Evolutionary conservation across 2,329 filamentous ascomycete genomes (phyloP).

Genomic region (Ophiostoma quercus): DNA sequence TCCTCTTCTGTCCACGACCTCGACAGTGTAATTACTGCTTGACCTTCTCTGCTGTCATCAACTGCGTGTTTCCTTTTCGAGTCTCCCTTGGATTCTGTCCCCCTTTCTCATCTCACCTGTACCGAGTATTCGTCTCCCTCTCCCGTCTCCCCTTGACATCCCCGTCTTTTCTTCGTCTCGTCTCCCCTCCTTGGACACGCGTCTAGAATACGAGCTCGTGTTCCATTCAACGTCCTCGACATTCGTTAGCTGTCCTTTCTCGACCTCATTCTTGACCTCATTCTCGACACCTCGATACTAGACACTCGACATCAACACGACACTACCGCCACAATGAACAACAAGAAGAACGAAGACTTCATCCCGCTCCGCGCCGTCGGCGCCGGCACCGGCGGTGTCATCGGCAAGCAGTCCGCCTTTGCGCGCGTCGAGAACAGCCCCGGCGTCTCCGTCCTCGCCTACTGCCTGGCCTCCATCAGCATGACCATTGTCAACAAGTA

Average conservation of each 20-base stretch:
- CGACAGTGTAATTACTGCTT: neutral
- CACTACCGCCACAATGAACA: conserved; percentile 51
- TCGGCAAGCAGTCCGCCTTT: conserved; percentile 28
- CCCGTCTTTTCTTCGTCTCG: conserved; percentile 20
- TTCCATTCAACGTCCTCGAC: neutral
- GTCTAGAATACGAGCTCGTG: conserved; percentile 11
- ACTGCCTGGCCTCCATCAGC: conserved; percentile 93
- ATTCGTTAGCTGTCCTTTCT: neutral
- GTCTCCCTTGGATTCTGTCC: conserved; percentile 1
- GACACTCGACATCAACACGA: neutral
- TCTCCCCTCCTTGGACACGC: conserved; percentile 6
- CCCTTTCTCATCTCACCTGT: neutral
- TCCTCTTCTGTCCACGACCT: neutral
- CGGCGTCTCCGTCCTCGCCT: conserved; percentile 73
- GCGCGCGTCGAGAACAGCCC: conserved; percentile 67
- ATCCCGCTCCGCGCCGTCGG: conserved; percentile 34
- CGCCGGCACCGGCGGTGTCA: neutral
- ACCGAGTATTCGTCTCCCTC: conserved; percentile 5
- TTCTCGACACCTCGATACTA: neutral
- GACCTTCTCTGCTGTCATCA: neutral
- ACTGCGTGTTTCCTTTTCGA: conserved; percentile 10
- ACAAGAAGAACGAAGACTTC: conserved; percentile 81
- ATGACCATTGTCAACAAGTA: conserved; percentile 99
- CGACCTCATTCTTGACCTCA: neutral
- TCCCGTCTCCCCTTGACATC: conserved; percentile 7